Conservation (phyloP, 805 yeast genomes). For the Saccharomycopsis schoenii region DNA sequence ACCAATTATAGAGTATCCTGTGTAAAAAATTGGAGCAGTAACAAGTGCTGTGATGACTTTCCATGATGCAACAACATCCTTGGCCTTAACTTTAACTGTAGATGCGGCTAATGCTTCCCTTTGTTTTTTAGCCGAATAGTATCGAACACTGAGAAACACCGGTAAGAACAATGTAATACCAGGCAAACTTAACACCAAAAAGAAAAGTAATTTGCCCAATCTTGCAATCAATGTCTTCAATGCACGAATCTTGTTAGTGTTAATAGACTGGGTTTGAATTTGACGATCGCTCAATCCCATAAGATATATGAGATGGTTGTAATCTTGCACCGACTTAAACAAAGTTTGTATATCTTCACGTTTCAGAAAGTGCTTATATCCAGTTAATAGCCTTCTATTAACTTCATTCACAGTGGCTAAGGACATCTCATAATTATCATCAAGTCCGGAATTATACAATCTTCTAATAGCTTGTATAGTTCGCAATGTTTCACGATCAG, state of each 20-base stretch:
- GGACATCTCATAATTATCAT: conserved; percentile 56
- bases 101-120: conserved; percentile 74
- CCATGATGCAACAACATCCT: conserved; percentile 96
- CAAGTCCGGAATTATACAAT: conserved; percentile 54
- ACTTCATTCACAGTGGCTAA: conserved; percentile 80
- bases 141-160: conserved; percentile 69
- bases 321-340: conserved; percentile 52
- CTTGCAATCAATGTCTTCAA: conserved; percentile 42
- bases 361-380: conserved; percentile 64
- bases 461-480: conserved; percentile 89
- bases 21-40: conserved; percentile 77
- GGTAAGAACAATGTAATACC: conserved; percentile 87
- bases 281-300: conserved; percentile 60
- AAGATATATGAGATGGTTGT: conserved; percentile 55
- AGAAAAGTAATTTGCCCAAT: conserved; percentile 41
- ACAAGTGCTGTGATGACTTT: conserved; percentile 84
- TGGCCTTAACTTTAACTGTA: conserved; percentile 82
- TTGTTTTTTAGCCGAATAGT: conserved; percentile 65
- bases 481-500: conserved; percentile 82
- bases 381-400: conserved; percentile 78
- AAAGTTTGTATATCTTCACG: conserved; percentile 57
- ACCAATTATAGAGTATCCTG: conserved; percentile 64
- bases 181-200: conserved; percentile 65
- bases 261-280: conserved; percentile 19
- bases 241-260: conserved; percentile 8